A percentile compares a stretch with the other conserved stretches of the same genome.
Conservation (phyloP, 441 rosid genomes). For the Eruca vesicaria region DNA sequence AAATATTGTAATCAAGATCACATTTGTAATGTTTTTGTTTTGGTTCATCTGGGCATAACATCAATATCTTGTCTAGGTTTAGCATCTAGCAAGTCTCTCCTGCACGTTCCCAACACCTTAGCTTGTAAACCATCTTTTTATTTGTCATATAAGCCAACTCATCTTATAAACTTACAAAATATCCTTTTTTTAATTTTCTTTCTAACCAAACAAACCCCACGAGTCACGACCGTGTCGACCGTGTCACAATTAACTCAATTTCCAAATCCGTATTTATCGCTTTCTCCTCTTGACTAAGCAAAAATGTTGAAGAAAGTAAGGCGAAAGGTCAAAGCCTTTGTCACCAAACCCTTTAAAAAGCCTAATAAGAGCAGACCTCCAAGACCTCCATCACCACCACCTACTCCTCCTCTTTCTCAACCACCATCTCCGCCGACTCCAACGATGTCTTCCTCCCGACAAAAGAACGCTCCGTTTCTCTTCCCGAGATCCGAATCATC, state of each 20-base stretch:
- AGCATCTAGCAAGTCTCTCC: constrained; percentile 28
- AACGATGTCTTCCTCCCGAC: constrained; percentile 41
- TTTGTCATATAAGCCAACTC: not conserved
- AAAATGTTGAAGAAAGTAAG: constrained; percentile 46
- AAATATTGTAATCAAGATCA: not conserved
- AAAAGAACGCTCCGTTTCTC: constrained; percentile 41
- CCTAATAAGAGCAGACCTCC: constrained; percentile 31
- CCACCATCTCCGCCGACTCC: constrained; percentile 20
- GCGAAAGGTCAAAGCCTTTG: constrained; percentile 35
- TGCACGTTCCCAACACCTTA: constrained; percentile 23
- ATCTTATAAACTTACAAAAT: not conserved
- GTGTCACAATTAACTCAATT: not conserved
- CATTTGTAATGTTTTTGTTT: not conserved
- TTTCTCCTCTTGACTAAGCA: constrained; percentile 26
- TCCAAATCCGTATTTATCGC: not conserved
- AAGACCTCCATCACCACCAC: constrained; percentile 8
- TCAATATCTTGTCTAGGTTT: not conserved
- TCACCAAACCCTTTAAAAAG: constrained; percentile 53
- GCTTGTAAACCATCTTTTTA: constrained; percentile 1
- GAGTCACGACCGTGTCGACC: not conserved
- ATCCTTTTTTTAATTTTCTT: not conserved
- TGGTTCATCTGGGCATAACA: not conserved
- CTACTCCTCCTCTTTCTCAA: constrained; percentile 12
- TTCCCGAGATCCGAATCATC: constrained; percentile 66
- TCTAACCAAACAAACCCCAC: not conserved